Evolutionary conservation across 2,329 filamentous ascomycete species (phyloP), one percentile per base, ranked within the genome.

Genomic region (Ophiosphaerella korrae): DNA sequence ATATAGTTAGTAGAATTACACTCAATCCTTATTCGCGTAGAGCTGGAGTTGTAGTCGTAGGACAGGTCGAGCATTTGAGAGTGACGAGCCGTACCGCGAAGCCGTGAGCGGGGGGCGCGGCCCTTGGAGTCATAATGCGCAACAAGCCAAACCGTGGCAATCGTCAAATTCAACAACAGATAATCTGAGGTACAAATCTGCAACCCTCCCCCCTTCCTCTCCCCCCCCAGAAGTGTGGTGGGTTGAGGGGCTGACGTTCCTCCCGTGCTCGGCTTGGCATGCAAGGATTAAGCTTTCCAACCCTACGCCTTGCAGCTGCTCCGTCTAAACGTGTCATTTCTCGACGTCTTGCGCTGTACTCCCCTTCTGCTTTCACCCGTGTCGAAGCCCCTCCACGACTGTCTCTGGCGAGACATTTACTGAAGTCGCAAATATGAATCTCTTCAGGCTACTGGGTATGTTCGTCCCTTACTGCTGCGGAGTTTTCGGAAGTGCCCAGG

Each of bases 401-500:
- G 41, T 59, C 31, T 50, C 52, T 55, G 58, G 54, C 52, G 45
- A 54, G 57, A 58, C 53, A 62, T 49, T 36, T 50, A 18, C 52
- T 64, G 55, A 29, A 29, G 26, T 60, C 64, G 57, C 62, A 73
- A 82, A 57, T 62, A 88, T 89, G 86, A 89, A 89, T 77, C 77
- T 88, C 72, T 89, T 89, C 78, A 77, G 86, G 68, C 76, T 89
- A 67, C 71, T 85, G 71, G 86, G 86, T 88, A 77, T 54, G 80
- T 62, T 50, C 7, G 14, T 24, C 7, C n/a, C 26, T 13, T 9
- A n/a, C 23, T 32, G n/a, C 23, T 43, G 40, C 33, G 26, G 35
- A 35, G 39, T 38, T 42, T 12, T 7, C 24, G 40, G 40, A 38
- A 34, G 12, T 49, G 39, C 34, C 29, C 16, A 33, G 31, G 32